Evolutionary conservation across 768 basidiomycete genomes (phyloP).

Genomic region (Tulasnella calospora): DNA sequence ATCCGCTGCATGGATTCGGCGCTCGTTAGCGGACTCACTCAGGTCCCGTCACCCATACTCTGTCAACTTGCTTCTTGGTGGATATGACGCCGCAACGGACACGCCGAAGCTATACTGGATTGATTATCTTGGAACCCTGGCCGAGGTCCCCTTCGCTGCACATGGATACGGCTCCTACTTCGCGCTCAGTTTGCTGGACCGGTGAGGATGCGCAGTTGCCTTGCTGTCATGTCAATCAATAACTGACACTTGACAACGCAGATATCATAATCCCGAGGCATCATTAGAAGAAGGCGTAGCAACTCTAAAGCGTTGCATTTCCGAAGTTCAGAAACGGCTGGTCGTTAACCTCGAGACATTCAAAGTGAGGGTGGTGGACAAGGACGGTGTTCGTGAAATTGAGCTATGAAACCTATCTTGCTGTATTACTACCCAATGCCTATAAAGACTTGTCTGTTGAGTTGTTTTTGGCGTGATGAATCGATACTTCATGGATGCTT

Average conservation of each 20-base stretch:
- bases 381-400: conserved; percentile 78
- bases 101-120: conserved; percentile 87
- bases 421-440: neutral
- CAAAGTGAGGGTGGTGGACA: conserved; percentile 88
- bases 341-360: conserved; percentile 75
- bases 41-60: conserved; percentile 83
- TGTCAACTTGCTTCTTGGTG: conserved; percentile 90
- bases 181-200: conserved; percentile 83
- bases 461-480: neutral
- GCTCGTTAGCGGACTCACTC: conserved; percentile 79
- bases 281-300: conserved; percentile 79
- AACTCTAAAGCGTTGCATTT: conserved; percentile 77
- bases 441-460: neutral
- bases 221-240: neutral
- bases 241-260: conserved; percentile 33
- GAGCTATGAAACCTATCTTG: conserved; percentile 37
- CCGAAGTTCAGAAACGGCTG: conserved; percentile 79
- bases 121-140: conserved; percentile 89
- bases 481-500: neutral
- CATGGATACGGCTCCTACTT: conserved; percentile 96
- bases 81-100: conserved; percentile 71
- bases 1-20: conserved; percentile 92
- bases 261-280: conserved; percentile 89
- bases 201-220: conserved; percentile 44
- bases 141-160: conserved; percentile 84